These are phyloP conservation scores for Penicillium janthinellum DNA, from an alignment of 2,329 filamentous ascomycete species.

Conservation along the genomic window DNA sequence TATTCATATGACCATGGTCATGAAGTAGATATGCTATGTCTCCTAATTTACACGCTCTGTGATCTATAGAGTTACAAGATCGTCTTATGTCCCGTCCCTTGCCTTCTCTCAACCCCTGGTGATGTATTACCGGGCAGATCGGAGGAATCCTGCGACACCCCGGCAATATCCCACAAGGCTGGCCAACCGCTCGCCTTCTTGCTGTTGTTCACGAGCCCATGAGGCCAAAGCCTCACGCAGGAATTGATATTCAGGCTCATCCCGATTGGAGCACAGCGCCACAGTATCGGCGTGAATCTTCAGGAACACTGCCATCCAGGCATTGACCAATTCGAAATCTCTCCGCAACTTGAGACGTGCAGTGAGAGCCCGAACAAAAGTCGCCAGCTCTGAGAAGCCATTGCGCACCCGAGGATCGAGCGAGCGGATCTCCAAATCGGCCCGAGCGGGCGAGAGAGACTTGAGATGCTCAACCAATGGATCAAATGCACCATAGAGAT, in stretches of 20 bases:
- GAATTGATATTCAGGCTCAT: slow-evolving; percentile 46
- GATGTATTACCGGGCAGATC: slow-evolving; percentile 52
- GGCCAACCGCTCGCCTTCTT: slow-evolving; percentile 70
- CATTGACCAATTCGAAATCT: slow-evolving; percentile 92
- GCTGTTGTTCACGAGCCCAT: slow-evolving; percentile 74
- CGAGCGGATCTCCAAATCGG: slow-evolving; percentile 88
- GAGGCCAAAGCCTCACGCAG: slow-evolving; percentile 63
- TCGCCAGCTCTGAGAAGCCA: slow-evolving; percentile 67
- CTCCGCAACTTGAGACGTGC: slow-evolving; percentile 65
- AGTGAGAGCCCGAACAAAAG: slow-evolving; percentile 82
- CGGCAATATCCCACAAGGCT: slow-evolving; percentile 82
- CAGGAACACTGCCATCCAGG: slow-evolving; percentile 96
- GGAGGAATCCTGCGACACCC: slow-evolving; percentile 80
- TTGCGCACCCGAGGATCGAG: slow-evolving; percentile 54
- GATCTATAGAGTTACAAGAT: background rate
- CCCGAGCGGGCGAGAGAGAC: slow-evolving; percentile 76
- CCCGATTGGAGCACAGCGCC: slow-evolving; percentile 46
- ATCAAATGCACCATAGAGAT: slow-evolving; percentile 61
- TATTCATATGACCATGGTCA: background rate
- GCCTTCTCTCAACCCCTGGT: too few relatives aligned
- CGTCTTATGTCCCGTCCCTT: too few relatives aligned
- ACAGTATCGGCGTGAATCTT: slow-evolving; percentile 71
- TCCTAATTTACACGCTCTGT: background rate
- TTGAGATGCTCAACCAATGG: slow-evolving; percentile 78
- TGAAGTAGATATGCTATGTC: background rate